These are phyloP conservation scores for Xylaria sp. DNA, from an alignment of 2,329 filamentous ascomycete species.

Conservation along the genomic window DNA sequence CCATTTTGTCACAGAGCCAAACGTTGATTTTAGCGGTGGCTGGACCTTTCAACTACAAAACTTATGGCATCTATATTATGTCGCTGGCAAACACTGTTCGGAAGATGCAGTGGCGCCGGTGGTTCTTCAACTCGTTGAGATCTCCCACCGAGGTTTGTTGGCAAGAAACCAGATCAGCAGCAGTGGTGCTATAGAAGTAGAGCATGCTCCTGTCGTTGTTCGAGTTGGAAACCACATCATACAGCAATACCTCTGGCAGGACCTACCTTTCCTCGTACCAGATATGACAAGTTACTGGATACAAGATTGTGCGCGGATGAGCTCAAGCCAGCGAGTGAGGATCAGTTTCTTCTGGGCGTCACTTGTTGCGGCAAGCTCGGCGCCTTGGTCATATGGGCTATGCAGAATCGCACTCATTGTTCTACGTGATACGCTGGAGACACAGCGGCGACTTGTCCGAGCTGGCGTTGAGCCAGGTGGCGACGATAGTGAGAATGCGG, in stretches of 20 bases:
- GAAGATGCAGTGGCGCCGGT: slow-evolving; percentile 34
- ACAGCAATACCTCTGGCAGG: slow-evolving; percentile 38
- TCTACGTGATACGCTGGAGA: slow-evolving; percentile 39
- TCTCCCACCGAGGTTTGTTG: slow-evolving; percentile 36
- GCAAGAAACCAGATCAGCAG: slow-evolving; percentile 28
- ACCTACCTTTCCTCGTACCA: slow-evolving; percentile 39
- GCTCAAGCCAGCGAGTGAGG: slow-evolving; percentile 37
- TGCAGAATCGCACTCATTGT: slow-evolving; percentile 39
- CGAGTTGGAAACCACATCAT: slow-evolving; percentile 30
- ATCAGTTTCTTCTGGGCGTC: slow-evolving; percentile 38
- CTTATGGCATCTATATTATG: slow-evolving; percentile 42
- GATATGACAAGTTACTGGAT: slow-evolving; percentile 40
- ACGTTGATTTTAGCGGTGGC: slow-evolving; percentile 38
- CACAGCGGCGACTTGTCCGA: slow-evolving; percentile 35
- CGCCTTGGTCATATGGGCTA: slow-evolving; percentile 37
- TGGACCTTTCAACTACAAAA: slow-evolving; percentile 41
- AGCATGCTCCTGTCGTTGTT: slow-evolving; percentile 35
- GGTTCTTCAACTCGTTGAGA: slow-evolving; percentile 39
- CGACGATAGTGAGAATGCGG: slow-evolving; percentile 39
- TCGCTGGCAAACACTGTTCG: slow-evolving; percentile 35
- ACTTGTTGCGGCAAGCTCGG: slow-evolving; percentile 36
- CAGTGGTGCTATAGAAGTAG: slow-evolving; percentile 29
- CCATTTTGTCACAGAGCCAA: slow-evolving; percentile 39
- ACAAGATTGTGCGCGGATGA: slow-evolving; percentile 41
- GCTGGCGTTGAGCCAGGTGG: slow-evolving; percentile 36